Evolutionary conservation across 768 basidiomycete genomes (phyloP), one percentile per base, ranked within the genome.

Genomic region (Pleurotus eryngii): DNA sequence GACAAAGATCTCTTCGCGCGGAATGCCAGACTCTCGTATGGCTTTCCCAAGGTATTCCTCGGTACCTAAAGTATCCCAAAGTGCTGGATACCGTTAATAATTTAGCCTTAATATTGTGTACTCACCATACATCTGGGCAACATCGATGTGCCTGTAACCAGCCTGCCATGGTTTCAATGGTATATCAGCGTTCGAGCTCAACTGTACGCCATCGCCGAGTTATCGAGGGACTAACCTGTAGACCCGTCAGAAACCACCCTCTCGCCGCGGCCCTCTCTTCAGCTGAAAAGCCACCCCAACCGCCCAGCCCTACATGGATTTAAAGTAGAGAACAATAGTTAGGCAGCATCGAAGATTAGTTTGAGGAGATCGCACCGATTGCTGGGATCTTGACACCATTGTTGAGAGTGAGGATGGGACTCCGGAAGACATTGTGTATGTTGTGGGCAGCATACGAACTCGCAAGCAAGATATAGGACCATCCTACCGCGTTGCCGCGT

Each of bases 1-100:
- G 26, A 83, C 67, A 61, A 77, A 81, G 26, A 82, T 62, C 39
- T 81, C 72, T 26, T 77, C 72, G 22, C 81, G 74, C 3, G 79
- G 75, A 37, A 81, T 69, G 2, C 79, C 80, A 20, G 78, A 81
- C 8, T 69, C 76, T 42, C 72, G 72, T 55, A 85, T 69, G 0
- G 75, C 78, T 6, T 70, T 61, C 2, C 80, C 79, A n/a, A 80
- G 76, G 5, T 69, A 66, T 26, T 63, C 65, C 54, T 81, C 80
- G 5, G 77, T 81, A 49, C 59, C 70, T 71, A 46, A 20, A n/a
- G 47, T 11, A 37, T 22, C 12, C 43, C n/a, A 45, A 45, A 15
- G 6, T 26, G 18, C 40, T 5, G 5, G 14, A 14, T 17, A 12
- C 46, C 46, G 22, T 6, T 26, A 26, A 1, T 11, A 5, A 4